Evolutionary conservation across 805 yeast species (phyloP).

Genomic region (Kuraishia cidri): DNA sequence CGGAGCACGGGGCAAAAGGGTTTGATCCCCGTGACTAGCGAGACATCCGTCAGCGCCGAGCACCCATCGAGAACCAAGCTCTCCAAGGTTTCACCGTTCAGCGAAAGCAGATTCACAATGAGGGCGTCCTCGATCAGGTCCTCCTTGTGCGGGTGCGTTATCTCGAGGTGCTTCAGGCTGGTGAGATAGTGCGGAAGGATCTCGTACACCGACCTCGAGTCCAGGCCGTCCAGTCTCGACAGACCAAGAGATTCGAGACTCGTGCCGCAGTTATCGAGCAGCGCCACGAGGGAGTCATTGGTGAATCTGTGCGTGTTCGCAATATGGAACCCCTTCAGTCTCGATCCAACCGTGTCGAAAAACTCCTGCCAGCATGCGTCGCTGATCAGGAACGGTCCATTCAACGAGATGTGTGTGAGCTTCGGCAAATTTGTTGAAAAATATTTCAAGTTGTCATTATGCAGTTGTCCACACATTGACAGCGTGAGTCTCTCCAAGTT

Average conservation of each 20-base stretch:
- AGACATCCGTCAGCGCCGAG: conserved; percentile 56
- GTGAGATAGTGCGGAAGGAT: conserved; percentile 56
- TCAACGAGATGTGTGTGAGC: conserved; percentile 51
- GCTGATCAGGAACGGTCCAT: conserved; percentile 85
- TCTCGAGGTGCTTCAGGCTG: conserved; percentile 46
- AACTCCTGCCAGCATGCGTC: conserved; percentile 71
- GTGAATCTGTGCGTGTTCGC: conserved; percentile 80
- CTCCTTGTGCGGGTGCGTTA: conserved; percentile 61
- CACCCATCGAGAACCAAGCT: conserved; percentile 67
- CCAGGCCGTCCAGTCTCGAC: conserved; percentile 66
- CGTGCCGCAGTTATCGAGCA: conserved; percentile 55
- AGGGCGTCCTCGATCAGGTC: conserved; percentile 62
- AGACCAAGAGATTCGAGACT: conserved; percentile 49
- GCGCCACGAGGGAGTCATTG: conserved; percentile 49
- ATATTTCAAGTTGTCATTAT: conserved; percentile 64
- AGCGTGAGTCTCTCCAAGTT: conserved; percentile 54
- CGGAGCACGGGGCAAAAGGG: conserved; percentile 51
- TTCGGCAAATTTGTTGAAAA: conserved; percentile 47
- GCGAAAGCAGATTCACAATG: conserved; percentile 48
- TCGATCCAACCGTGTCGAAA: conserved; percentile 47
- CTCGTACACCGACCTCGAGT: conserved; percentile 45
- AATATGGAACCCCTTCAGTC: conserved; percentile 51
- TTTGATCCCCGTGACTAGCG: conserved; percentile 45
- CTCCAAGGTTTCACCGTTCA: conserved; percentile 52
- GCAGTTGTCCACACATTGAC: conserved; percentile 90